Evolutionary conservation across 192 early-diverging fungal species (phyloP).

Genomic region (Mortierella hygrophila): DNA sequence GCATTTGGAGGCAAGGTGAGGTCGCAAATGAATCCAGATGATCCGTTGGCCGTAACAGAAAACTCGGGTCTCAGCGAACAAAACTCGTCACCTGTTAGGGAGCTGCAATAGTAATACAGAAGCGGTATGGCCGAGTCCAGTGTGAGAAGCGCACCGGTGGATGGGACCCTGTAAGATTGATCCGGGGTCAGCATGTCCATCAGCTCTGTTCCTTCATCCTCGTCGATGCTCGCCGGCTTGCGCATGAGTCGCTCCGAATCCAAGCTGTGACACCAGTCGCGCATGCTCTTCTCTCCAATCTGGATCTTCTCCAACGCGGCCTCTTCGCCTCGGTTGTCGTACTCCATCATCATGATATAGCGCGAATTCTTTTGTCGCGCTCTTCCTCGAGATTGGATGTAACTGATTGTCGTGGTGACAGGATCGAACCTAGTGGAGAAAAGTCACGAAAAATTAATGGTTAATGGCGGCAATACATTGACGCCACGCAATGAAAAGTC

Average conservation of each 20-base stretch:
- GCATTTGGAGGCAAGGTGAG: conserved; percentile 75
- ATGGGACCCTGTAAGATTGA: conserved; percentile 66
- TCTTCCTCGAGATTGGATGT: conserved; percentile 93
- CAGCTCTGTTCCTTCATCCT: conserved; percentile 15
- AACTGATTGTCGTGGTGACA: conserved; percentile 76
- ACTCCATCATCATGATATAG: conserved; percentile 82
- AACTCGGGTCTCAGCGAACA: conserved; percentile 70
- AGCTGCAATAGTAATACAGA: conserved; percentile 79
- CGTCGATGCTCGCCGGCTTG: conserved; percentile 8
- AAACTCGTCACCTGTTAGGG: conserved; percentile 75
- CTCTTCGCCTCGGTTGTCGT: conserved; percentile 56
- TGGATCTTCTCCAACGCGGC: conserved; percentile 54
- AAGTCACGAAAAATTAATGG: too few species aligned
- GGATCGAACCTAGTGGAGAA: conserved; percentile 74
- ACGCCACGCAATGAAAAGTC: neutral
- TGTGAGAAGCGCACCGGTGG: conserved; percentile 80
- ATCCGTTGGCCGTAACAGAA: conserved; percentile 29
- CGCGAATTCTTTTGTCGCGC: conserved; percentile 80
- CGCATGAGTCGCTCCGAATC: conserved; percentile 55
- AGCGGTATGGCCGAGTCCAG: conserved; percentile 74
- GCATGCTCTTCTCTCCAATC: conserved; percentile 69
- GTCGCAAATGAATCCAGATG: conserved; percentile 60
- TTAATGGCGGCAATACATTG: neutral
- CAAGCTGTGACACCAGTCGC: conserved; percentile 68
- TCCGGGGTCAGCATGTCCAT: conserved; percentile 13